Percentiles rank a stretch among this genome's conserved stretches.
phyloP scores from a whole-genome alignment of 306 rosid genomes.

The Acacia crassicarpa region DNA sequence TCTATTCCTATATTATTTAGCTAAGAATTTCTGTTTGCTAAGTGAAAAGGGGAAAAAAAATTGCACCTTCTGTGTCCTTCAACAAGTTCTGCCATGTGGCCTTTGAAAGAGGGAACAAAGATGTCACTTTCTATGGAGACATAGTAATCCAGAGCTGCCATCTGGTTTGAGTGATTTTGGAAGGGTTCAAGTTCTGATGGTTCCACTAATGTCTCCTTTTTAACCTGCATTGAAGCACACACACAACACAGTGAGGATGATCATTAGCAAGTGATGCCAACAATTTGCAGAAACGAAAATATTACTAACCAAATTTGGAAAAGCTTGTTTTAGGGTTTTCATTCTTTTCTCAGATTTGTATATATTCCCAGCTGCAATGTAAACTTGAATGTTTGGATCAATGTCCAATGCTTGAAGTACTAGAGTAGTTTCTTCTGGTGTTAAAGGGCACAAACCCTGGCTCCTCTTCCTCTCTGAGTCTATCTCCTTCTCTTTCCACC shows the following conservation, averaged over 20 bases:
- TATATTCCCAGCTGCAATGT: conserved; percentile 76
- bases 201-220: conserved; percentile 72
- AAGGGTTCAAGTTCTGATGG: conserved; percentile 63
- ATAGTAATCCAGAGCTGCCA: conserved; percentile 80
- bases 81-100: conserved; percentile 82
- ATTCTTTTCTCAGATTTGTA: conserved; percentile 64
- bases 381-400: conserved; percentile 64
- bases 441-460: conserved; percentile 73
- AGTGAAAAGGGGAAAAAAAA: background rate
- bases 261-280: background rate
- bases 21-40: background rate
- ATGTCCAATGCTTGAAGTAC: conserved; percentile 56
- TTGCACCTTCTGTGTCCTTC: conserved; percentile 77
- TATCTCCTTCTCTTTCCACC: conserved; percentile 82
- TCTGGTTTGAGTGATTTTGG: conserved; percentile 68
- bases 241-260: background rate
- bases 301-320: conserved; percentile 67
- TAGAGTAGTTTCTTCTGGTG: conserved; percentile 76
- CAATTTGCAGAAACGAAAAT: background rate
- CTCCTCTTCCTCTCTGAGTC: conserved; percentile 59
- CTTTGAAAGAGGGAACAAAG: conserved; percentile 64
- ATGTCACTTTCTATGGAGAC: conserved; percentile 74
- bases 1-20: background rate
- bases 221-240: conserved; percentile 22
- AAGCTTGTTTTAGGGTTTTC: conserved; percentile 47